These are phyloP conservation scores for Penicillium angulare DNA, from an alignment of 495 filamentous ascomycete genomes.

Conservation along the genomic window DNA sequence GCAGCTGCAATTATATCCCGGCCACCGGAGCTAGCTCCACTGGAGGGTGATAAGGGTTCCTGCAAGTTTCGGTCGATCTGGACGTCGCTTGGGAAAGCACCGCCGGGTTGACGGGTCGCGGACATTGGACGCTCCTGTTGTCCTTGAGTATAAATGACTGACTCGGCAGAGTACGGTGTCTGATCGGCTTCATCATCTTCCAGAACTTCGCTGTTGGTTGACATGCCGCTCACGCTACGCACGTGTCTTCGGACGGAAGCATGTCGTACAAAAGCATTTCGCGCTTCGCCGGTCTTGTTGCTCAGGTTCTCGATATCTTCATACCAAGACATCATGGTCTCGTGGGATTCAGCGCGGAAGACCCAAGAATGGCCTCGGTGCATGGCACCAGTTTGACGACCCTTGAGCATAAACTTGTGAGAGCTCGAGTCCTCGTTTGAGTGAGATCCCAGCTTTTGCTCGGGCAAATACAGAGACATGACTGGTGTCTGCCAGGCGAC, in stretches of 20 bases:
- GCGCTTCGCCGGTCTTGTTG: conserved; percentile 84
- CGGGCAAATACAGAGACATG: conserved; percentile 93
- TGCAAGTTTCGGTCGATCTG: conserved; percentile 78
- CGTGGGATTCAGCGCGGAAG: conserved; percentile 90
- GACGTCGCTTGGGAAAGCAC: conserved; percentile 85
- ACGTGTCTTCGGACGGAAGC: conserved; percentile 81
- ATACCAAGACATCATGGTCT: conserved; percentile 97
- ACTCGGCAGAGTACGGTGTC: conserved; percentile 66
- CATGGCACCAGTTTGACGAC: conserved; percentile 87
- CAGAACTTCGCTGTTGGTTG: conserved; percentile 68
- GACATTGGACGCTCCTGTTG: conserved; percentile 44
- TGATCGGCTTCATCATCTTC: conserved; percentile 85
- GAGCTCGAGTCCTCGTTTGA: conserved; percentile 80
- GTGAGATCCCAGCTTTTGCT: conserved; percentile 92
- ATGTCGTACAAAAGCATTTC: conserved; percentile 80
- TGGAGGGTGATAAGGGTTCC: conserved; percentile 72
- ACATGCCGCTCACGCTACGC: conserved; percentile 68
- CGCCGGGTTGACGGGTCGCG: conserved; percentile 70
- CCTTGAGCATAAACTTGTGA: conserved; percentile 98
- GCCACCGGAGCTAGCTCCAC: conserved; percentile 66
- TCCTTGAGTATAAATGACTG: conserved; percentile 36
- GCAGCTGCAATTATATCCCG: conserved; percentile 60
- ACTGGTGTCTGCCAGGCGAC: conserved; percentile 71
- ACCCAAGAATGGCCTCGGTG: conserved; percentile 98
- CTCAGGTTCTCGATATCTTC: conserved; percentile 85